Conservation (phyloP, 2,329 filamentous ascomycete genomes). For the Fusarium sp. region DNA sequence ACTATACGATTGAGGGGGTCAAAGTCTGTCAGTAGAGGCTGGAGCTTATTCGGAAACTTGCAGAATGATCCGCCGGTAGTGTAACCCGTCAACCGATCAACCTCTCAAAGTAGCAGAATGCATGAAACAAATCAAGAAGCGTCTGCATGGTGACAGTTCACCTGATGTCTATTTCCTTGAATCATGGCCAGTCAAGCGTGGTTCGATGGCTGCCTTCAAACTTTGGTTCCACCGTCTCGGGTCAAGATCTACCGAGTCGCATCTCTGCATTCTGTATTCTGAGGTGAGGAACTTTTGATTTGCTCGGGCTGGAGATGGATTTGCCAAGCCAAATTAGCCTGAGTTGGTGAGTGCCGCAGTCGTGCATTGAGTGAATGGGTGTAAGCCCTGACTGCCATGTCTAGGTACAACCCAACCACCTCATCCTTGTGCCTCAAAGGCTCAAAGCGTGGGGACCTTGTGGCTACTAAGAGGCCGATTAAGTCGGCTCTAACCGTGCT, state of each 20-base stretch:
- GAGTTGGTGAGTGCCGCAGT: conserved; percentile 10
- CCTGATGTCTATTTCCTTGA: neutral
- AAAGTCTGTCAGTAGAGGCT: neutral
- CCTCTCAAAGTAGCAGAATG: neutral
- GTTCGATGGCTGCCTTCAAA: neutral
- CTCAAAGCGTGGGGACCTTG: neutral
- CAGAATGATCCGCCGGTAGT: conserved; percentile 15
- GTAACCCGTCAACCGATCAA: conserved; percentile 10
- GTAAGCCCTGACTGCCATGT: conserved; percentile 8
- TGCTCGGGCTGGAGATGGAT: neutral
- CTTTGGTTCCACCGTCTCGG: conserved; percentile 18
- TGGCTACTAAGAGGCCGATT: neutral
- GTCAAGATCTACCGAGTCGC: conserved; percentile 15
- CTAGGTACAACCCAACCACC: neutral
- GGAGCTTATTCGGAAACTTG: neutral
- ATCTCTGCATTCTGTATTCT: neutral
- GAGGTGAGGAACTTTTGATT: neutral
- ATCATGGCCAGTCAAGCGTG: neutral
- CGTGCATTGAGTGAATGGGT: conserved; percentile 12
- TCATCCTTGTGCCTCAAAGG: neutral
- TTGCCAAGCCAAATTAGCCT: conserved; percentile 16
- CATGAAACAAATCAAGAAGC: neutral
- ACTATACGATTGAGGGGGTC: neutral
- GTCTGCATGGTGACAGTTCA: conserved; percentile 1
- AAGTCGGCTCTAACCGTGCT: neutral